Conservation (phyloP, 306 rosid genomes). For the Casuarina glauca region DNA sequence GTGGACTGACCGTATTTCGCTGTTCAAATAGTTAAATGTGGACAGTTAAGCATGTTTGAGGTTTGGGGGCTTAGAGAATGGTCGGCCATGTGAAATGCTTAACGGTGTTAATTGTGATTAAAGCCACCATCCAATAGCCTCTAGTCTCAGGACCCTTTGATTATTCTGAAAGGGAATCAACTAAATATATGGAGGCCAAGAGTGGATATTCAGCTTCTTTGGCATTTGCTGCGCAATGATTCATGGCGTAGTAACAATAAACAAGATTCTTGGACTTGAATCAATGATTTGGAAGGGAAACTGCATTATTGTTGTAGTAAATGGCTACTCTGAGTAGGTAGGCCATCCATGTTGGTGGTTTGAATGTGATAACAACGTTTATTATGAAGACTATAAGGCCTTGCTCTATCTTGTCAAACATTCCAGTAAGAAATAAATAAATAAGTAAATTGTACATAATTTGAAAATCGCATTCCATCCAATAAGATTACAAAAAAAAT, state of each 20-base stretch:
- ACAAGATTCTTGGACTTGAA: background rate
- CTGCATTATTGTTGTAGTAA: background rate
- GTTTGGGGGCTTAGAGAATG: background rate
- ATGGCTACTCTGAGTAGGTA: background rate
- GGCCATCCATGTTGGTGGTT: slow-evolving; percentile 14
- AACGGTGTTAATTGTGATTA: background rate
- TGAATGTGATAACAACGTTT: slow-evolving; percentile 9
- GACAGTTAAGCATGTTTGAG: slow-evolving; percentile 6
- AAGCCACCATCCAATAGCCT: background rate
- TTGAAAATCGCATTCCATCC: no score
- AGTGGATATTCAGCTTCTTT: background rate
- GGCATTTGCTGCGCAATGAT: background rate
- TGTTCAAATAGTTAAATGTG: background rate
- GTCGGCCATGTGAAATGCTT: background rate
- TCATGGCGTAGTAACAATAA: background rate
- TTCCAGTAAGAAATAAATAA: no score
- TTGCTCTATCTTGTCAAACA: background rate
- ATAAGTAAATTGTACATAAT: no score
- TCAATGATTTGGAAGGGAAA: background rate
- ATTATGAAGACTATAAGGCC: background rate
- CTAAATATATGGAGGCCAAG: background rate
- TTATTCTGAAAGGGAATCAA: background rate
- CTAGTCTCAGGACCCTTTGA: background rate
- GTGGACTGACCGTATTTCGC: background rate
- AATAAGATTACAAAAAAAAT: no score